A percentile compares a stretch with the other conserved stretches of the same genome.
phyloP scores from a whole-genome alignment of 2,329 filamentous ascomycete species.

The Metarhizium sp. region DNA sequence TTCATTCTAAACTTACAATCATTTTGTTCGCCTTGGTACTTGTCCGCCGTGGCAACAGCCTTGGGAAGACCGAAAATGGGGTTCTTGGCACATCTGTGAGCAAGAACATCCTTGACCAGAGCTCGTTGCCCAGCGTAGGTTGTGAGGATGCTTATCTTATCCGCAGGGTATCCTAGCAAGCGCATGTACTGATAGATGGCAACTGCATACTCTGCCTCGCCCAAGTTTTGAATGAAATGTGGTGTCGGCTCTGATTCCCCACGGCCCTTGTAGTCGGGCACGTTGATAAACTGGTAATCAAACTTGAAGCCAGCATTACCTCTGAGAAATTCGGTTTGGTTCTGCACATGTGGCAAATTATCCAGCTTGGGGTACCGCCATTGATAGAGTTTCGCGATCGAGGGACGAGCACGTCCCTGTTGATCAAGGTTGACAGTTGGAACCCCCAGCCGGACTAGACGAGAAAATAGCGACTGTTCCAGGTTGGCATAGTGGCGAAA shows the following conservation, averaged over 20 bases:
- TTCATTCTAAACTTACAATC: conserved; percentile 60
- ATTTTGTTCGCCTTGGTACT: conserved; percentile 98
- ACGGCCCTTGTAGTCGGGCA: conserved; percentile 81
- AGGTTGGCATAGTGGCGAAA: conserved; percentile 94
- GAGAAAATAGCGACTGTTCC: conserved; percentile 89
- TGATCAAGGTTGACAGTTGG: conserved; percentile 84
- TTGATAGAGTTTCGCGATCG: conserved; percentile 80
- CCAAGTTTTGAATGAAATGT: conserved; percentile 93
- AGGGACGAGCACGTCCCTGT: conserved; percentile 82
- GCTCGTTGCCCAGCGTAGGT: conserved; percentile 91
- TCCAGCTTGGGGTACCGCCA: conserved; percentile 83
- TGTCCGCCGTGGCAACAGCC: conserved; percentile 90
- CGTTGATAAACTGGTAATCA: conserved; percentile 95
- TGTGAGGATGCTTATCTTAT: conserved; percentile 77
- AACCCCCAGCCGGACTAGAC: conserved; percentile 85
- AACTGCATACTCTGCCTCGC: conserved; percentile 94
- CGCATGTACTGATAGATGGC: conserved; percentile 97
- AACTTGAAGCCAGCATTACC: conserved; percentile 90
- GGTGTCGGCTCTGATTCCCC: conserved; percentile 86
- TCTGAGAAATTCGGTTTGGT: conserved; percentile 58
- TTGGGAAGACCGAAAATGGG: conserved; percentile 81
- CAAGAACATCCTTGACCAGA: conserved; percentile 77
- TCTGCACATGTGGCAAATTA: conserved; percentile 67
- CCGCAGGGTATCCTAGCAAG: conserved; percentile 79
- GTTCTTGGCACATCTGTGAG: conserved; percentile 74